Conservation (phyloP, 768 basidiomycete species). For the Leccinellum albellum region DNA sequence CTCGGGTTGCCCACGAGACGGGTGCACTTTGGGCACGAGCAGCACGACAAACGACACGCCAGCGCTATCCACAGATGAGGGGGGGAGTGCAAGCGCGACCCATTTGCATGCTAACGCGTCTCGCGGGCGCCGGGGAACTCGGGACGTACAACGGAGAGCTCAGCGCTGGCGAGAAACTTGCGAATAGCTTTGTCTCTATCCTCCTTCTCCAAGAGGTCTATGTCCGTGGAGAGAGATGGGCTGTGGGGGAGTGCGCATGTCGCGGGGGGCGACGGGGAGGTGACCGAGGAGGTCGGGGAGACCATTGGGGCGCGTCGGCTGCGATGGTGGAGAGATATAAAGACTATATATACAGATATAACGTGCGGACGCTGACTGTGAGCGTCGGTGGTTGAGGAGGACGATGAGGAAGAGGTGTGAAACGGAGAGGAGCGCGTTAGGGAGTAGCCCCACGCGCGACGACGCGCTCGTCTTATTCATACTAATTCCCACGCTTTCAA, state of each 20-base stretch:
- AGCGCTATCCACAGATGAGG: conserved; percentile 3
- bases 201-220: conserved; percentile 47
- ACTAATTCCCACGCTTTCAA: conserved; percentile 31
- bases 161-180: conserved; percentile 75
- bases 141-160: conserved; percentile 71
- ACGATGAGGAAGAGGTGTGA: conserved; percentile 34
- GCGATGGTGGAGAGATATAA: conserved; percentile 9
- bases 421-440: conserved; percentile 37
- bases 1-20: conserved; percentile 7
- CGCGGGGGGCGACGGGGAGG: conserved; percentile 76
- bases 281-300: conserved; percentile 76
- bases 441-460: conserved; percentile 33
- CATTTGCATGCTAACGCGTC: conserved; percentile 46
- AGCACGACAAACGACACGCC: conserved; percentile 1
- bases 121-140: conserved; percentile 25
- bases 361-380: conserved; percentile 2
- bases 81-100: conserved; percentile 21
- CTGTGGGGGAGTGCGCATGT: conserved; percentile 51
- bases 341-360: conserved; percentile 16
- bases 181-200: conserved; percentile 64
- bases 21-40: conserved; percentile 1
- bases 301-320: conserved; percentile 52
- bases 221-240: conserved; percentile 39
- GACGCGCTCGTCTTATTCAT: conserved; percentile 38
- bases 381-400: conserved; percentile 8